A percentile compares a stretch with the other conserved stretches of the same genome.
Evolutionary conservation across 768 basidiomycete genomes (phyloP).

Genomic region (Gymnopilus dilepis): DNA sequence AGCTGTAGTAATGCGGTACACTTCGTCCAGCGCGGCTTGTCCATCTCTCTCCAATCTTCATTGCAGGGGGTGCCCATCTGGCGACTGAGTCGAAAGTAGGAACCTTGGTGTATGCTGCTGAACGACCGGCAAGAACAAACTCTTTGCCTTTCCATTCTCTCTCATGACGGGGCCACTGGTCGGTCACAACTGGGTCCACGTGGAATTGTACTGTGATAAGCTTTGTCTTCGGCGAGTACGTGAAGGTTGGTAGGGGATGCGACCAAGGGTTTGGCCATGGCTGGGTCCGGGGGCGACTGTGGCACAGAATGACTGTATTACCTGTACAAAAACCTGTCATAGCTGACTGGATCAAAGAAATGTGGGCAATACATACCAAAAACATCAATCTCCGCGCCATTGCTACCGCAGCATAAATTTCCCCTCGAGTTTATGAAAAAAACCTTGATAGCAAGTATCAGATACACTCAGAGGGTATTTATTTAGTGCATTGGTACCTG

Average conservation of each 20-base stretch:
- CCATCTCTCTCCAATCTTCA: background rate
- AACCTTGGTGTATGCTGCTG: background rate
- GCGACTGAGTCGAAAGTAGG: background rate
- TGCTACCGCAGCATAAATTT: background rate
- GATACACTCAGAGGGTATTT: background rate
- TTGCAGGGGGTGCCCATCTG: background rate
- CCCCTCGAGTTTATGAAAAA: background rate
- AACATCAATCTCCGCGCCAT: background rate
- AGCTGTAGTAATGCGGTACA: background rate
- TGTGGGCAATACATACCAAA: background rate
- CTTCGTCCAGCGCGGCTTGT: background rate
- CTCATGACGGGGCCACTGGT: constrained; percentile 4
- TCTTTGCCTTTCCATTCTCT: constrained; percentile 10
- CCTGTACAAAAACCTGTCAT: background rate
- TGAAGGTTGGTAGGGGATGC: constrained; percentile 1
- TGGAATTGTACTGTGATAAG: constrained; percentile 1
- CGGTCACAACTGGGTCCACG: constrained; percentile 1
- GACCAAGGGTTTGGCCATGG: constrained; percentile 13
- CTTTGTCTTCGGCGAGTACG: background rate
- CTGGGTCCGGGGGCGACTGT: background rate
- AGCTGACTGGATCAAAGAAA: background rate
- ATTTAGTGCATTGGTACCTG: background rate
- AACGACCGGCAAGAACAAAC: constrained; percentile 2
- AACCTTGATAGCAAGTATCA: background rate
- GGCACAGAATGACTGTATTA: constrained; percentile 1